These are phyloP conservation scores for Sarcocystis neurona DNA, from an alignment of 169 alveolate species.

Conservation along the genomic window DNA sequence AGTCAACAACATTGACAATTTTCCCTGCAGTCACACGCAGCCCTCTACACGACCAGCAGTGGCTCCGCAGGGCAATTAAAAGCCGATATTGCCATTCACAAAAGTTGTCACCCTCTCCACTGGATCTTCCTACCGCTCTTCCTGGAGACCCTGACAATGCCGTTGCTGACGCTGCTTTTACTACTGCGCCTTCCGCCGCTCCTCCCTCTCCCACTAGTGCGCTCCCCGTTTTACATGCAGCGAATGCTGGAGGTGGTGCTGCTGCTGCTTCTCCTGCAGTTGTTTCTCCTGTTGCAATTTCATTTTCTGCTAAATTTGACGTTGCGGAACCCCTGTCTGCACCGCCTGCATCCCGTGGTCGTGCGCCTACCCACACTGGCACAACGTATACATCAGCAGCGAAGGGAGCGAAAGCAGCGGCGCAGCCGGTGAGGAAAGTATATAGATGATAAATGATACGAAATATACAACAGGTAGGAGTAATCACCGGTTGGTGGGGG, in stretches of 20 bases:
- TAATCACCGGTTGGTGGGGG: no score
- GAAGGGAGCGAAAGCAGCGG: not conserved
- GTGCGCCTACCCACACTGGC: not conserved
- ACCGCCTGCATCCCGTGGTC: not conserved
- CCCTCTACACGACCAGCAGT: not conserved
- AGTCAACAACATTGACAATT: not conserved
- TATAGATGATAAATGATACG: slow-evolving; percentile 39
- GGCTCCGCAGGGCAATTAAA: not conserved
- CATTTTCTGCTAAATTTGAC: no score
- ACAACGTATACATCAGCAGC: not conserved
- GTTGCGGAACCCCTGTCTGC: not conserved
- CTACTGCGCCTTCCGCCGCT: slow-evolving; percentile 7
- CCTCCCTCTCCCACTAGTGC: not conserved
- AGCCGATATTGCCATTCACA: not conserved
- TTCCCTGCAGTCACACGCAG: slow-evolving; percentile 1
- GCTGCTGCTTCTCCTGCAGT: no score
- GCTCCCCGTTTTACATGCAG: not conserved
- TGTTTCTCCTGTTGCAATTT: no score
- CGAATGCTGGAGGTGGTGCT: not conserved
- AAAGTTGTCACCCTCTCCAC: not conserved
- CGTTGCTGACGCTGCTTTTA: slow-evolving; percentile 6
- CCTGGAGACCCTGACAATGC: not conserved
- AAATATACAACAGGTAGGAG: no score
- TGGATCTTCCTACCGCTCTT: slow-evolving; percentile 1
- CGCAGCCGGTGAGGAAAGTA: not conserved